Evolutionary conservation across 495 filamentous ascomycete species (phyloP).

Genomic region (Podospora fimiseda): DNA sequence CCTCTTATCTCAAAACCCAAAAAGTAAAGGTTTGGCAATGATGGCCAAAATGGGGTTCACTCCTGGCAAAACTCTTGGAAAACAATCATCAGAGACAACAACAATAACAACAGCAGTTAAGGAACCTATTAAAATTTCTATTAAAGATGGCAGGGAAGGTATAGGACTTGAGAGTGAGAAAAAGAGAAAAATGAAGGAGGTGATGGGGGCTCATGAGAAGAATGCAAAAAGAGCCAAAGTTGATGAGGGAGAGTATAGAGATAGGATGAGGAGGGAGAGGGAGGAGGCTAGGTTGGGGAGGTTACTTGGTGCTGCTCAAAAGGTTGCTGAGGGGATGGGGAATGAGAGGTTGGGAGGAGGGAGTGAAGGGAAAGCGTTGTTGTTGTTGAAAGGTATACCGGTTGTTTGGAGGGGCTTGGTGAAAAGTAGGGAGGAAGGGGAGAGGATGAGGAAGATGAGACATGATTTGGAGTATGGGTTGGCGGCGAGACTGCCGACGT

Average conservation of each 20-base stretch:
- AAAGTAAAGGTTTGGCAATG: slow-evolving; percentile 84
- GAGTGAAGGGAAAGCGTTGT: slow-evolving; percentile 18
- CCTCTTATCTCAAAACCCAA: slow-evolving; percentile 40
- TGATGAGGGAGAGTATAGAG: slow-evolving; percentile 70
- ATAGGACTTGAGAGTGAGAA: slow-evolving; percentile 78
- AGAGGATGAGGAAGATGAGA: slow-evolving; percentile 60
- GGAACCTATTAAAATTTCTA: slow-evolving; percentile 57
- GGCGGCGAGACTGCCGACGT: slow-evolving; percentile 40
- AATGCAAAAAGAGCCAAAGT: slow-evolving; percentile 56
- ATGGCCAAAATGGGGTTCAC: slow-evolving; percentile 96
- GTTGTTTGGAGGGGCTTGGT: slow-evolving; percentile 75
- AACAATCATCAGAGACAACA: neutral
- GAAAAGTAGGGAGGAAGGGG: slow-evolving; percentile 59
- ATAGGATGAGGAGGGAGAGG: slow-evolving; percentile 63
- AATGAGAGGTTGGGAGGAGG: slow-evolving; percentile 32
- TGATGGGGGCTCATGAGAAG: slow-evolving; percentile 45
- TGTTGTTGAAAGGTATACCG: slow-evolving; percentile 56
- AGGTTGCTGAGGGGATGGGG: slow-evolving; percentile 70
- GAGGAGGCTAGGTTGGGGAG: slow-evolving; percentile 64
- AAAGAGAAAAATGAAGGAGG: slow-evolving; percentile 73
- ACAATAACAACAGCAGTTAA: slow-evolving; percentile 13
- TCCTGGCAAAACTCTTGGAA: slow-evolving; percentile 57
- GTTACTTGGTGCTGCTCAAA: slow-evolving; percentile 68
- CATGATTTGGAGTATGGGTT: slow-evolving; percentile 56
- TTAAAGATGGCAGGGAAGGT: slow-evolving; percentile 79